Evolutionary conservation across 179 eudicot species (phyloP).

Genomic region (Camellia oleifera): DNA sequence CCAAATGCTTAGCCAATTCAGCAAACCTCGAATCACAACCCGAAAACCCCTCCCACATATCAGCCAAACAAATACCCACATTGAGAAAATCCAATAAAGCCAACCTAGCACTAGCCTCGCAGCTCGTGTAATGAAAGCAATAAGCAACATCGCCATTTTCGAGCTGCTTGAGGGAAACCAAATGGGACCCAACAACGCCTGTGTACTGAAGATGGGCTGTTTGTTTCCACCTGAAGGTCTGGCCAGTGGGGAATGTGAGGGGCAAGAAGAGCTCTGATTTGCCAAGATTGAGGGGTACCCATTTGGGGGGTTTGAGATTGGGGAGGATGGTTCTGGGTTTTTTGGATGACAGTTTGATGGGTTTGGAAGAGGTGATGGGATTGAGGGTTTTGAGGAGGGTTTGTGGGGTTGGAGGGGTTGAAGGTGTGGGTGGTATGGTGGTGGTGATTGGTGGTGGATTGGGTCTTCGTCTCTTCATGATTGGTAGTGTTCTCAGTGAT

Average conservation of each 20-base stretch:
- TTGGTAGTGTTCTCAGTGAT: conserved; percentile 5
- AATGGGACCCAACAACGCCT: conserved; percentile 70
- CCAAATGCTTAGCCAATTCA: conserved; percentile 51
- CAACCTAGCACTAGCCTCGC: conserved; percentile 30
- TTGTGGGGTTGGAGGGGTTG: conserved; percentile 43
- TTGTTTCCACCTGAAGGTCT: conserved; percentile 87
- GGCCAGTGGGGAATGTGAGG: conserved; percentile 92
- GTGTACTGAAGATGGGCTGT: conserved; percentile 64
- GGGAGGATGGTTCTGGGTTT: conserved; percentile 35
- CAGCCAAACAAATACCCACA: conserved; percentile 55
- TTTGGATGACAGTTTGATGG: conserved; percentile 22
- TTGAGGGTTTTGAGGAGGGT: conserved; percentile 26
- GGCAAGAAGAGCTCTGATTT: conserved; percentile 71
- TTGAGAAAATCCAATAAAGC: conserved; percentile 77
- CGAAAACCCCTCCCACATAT: conserved; percentile 66
- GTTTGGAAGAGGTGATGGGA: conserved; percentile 16
- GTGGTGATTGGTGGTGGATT: background rate
- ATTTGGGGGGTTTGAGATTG: conserved; percentile 35
- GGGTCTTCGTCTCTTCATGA: conserved; percentile 28
- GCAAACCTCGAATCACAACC: conserved; percentile 68
- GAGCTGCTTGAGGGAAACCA: conserved; percentile 70
- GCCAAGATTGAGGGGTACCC: conserved; percentile 66
- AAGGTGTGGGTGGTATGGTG: conserved; percentile 23
- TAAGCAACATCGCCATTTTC: conserved; percentile 54
- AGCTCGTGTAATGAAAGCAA: conserved; percentile 34